Percentiles rank a stretch among this genome's conserved stretches.
These are phyloP conservation scores for Cordyceps cicadae DNA, from an alignment of 2,329 filamentous ascomycete genomes.

Conservation along the genomic window DNA sequence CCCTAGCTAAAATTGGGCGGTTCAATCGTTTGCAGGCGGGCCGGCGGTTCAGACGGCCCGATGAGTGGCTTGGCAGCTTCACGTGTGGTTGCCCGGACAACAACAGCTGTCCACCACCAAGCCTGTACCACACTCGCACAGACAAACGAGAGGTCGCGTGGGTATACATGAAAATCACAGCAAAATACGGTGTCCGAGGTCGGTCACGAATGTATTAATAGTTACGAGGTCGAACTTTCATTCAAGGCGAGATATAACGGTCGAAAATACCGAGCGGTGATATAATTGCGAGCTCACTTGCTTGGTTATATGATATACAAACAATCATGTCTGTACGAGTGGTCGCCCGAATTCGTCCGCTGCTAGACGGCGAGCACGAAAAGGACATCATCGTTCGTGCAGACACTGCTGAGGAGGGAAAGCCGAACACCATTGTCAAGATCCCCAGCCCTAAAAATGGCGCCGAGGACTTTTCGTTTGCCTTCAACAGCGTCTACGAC, in stretches of 20 bases:
- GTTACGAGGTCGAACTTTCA: background rate
- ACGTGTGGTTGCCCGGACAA: constrained; percentile 9
- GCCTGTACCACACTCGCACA: background rate
- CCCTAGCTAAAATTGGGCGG: constrained; percentile 4
- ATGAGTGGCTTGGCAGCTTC: background rate
- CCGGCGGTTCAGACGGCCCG: constrained; percentile 11
- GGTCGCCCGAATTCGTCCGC: constrained; percentile 80
- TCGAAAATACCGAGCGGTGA: background rate
- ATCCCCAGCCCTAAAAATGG: constrained; percentile 94
- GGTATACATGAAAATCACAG: constrained; percentile 6
- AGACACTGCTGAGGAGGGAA: constrained; percentile 52
- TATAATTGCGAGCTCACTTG: constrained; percentile 12
- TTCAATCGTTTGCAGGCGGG: background rate
- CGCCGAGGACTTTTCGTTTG: constrained; percentile 82
- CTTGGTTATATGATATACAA: background rate
- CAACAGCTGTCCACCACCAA: background rate
- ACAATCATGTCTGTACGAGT: constrained; percentile 63
- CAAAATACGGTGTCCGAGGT: constrained; percentile 10
- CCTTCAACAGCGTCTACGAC: constrained; percentile 91
- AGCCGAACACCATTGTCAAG: constrained; percentile 62
- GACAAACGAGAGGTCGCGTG: background rate
- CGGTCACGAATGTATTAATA: constrained; percentile 8
- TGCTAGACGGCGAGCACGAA: constrained; percentile 77
- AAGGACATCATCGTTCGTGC: constrained; percentile 77
- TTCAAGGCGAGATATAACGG: background rate